A percentile compares a stretch with the other conserved stretches of the same genome.
These are phyloP conservation scores for Pseudognaphalium luteoalbum DNA, from an alignment of 129 eudicot genomes.

Conservation along the genomic window DNA sequence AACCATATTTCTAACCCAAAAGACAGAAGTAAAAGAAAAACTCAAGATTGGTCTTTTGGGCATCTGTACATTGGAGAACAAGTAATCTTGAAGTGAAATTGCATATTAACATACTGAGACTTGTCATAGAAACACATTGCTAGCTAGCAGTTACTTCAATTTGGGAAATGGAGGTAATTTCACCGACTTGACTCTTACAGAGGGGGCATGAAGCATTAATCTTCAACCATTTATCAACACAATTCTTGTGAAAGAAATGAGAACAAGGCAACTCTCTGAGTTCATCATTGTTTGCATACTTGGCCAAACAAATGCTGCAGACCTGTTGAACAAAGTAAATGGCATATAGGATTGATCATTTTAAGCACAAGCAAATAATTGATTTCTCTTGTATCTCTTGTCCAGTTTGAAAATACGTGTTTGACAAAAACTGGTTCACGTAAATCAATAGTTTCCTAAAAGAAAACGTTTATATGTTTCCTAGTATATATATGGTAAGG, in stretches of 20 bases:
- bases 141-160: constrained; percentile 50
- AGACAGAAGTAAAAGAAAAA: background rate
- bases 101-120: constrained; percentile 23
- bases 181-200: constrained; percentile 80
- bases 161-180: constrained; percentile 44
- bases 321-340: constrained; percentile 41
- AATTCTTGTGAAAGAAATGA: constrained; percentile 81
- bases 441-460: background rate
- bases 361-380: background rate
- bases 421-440: background rate
- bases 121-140: constrained; percentile 18
- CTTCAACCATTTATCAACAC: constrained; percentile 73
- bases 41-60: background rate
- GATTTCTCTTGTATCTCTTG: background rate
- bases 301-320: constrained; percentile 82
- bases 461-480: background rate
- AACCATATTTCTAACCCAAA: background rate
- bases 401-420: background rate
- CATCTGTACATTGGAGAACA: background rate
- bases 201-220: constrained; percentile 61
- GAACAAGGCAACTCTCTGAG: constrained; percentile 72
- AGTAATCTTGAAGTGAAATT: background rate
- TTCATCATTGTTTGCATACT: constrained; percentile 79
- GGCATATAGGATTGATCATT: background rate
- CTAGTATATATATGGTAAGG: background rate